Evolutionary conservation across 2,329 filamentous ascomycete genomes (phyloP), one percentile per base, ranked within the genome.

Genomic region (Rhynchosporium agropyri): DNA sequence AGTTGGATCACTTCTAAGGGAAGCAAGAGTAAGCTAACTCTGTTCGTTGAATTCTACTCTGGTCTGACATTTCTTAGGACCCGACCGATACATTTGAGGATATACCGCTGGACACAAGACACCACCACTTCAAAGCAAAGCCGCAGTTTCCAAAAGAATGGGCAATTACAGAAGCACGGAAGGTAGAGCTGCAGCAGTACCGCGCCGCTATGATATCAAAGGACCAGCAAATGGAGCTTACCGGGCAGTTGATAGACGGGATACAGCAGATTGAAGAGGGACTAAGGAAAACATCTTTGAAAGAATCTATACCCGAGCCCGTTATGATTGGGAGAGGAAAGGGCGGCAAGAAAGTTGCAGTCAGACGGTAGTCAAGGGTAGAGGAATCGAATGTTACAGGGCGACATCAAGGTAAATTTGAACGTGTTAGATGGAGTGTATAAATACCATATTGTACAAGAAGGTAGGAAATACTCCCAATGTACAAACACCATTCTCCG

Each of bases 91-190:
- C 84, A 10, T 97, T 98, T 72, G 88, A 88, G 68, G 95, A 99
- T 75, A 79, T 99, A 36, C 94, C 95, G 2, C 83, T 98, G 55
- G 93, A 99, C 74, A 88, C 91, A 64, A 84, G 95, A 71, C 94
- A 98, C 77, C 88, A 94, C 79, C 88, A 84, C 72, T 81, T 84
- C 66, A 90, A 89, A 79, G 76, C 76, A 48, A 85, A 84, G 74
- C 81, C 85, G 60, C 83, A 81, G 67, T 98, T 97, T 77, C 95
- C 95, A 2, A 83, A 86, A 70, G 85, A 87, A 69, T 99, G 95
- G 95, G 84, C 83, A 63, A 78, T 99, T 82, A 93, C 89, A 1
- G 78, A 84, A 53, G 81, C 90, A 77, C 83, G 91, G 67, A 83
- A 82, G 73, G 74, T 79, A 72, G 82, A 89, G 76, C 79, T 97